Conservation (phyloP, 2,329 filamentous ascomycete species). For the Magnaporthiopsis poae region DNA sequence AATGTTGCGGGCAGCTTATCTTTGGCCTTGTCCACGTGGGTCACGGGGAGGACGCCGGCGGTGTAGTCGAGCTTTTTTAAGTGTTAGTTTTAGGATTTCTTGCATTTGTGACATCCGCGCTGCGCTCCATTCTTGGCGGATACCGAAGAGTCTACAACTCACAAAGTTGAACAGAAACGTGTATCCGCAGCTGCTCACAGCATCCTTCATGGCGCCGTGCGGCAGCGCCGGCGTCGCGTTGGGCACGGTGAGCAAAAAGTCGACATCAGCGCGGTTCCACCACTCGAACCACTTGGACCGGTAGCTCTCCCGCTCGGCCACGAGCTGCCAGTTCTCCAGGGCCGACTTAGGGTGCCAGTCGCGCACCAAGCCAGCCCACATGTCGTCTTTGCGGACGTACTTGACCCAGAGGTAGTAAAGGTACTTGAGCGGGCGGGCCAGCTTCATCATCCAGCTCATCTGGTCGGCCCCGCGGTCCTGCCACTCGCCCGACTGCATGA, state of each 20-base stretch:
- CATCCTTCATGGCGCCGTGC: conserved; percentile 76
- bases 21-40: conserved; percentile 62
- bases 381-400: conserved; percentile 63
- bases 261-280: conserved; percentile 65
- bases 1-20: conserved; percentile 57
- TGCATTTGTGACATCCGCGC: no score
- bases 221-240: conserved; percentile 86
- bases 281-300: conserved; percentile 72
- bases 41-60: conserved; percentile 72
- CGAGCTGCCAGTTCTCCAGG: conserved; percentile 73
- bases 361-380: conserved; percentile 70
- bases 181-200: conserved; percentile 79
- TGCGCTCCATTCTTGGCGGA: not conserved
- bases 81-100: not conserved
- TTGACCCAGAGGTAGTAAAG: conserved; percentile 85
- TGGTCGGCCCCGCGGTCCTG: conserved; percentile 69
- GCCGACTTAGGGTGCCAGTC: conserved; percentile 66
- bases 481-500: conserved; percentile 67
- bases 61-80: conserved; percentile 62
- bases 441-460: conserved; percentile 62
- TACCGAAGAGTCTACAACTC: conserved; percentile 22
- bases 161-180: conserved; percentile 88
- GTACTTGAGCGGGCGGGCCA: conserved; percentile 67
- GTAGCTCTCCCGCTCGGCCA: conserved; percentile 66
- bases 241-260: conserved; percentile 73